These are phyloP conservation scores for Claviceps sp. DNA, from an alignment of 2,329 filamentous ascomycete species.

Conservation along the genomic window DNA sequence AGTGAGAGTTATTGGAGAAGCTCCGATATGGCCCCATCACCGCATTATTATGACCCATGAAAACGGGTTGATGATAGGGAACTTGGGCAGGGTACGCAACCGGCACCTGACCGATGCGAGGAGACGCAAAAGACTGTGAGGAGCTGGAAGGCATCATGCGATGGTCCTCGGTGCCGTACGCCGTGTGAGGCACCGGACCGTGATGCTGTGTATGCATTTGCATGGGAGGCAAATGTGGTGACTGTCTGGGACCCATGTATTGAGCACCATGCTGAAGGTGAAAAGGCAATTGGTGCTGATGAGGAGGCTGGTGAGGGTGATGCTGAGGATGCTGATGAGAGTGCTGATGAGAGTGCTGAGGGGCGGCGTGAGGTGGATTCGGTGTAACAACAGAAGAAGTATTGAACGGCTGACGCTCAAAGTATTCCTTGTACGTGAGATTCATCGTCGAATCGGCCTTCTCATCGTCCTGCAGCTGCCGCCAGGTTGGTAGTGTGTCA, in stretches of 20 bases:
- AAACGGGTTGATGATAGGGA: conserved; percentile 59
- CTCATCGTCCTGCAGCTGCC: conserved; percentile 56
- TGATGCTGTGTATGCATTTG: conserved; percentile 66
- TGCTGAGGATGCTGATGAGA: conserved; percentile 56
- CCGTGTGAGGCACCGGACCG: conserved; percentile 47
- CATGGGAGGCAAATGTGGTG: conserved; percentile 64
- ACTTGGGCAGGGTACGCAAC: conserved; percentile 61
- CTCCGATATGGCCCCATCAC: conserved; percentile 60
- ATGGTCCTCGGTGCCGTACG: conserved; percentile 67
- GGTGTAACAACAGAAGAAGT: conserved; percentile 51
- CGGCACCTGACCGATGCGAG: conserved; percentile 57
- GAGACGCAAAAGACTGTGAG: conserved; percentile 74
- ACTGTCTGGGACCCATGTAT: conserved; percentile 52
- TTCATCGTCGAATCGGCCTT: conserved; percentile 51
- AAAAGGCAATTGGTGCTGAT: conserved; percentile 72
- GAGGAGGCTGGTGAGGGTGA: conserved; percentile 27
- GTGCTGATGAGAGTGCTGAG: conserved; percentile 67
- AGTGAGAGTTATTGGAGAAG: conserved; percentile 57
- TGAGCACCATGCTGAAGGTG: conserved; percentile 67
- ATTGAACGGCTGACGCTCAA: conserved; percentile 52
- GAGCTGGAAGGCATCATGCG: conserved; percentile 82
- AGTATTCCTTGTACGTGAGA: conserved; percentile 62
- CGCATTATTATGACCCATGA: conserved; percentile 53
- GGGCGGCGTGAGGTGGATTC: conserved; percentile 53
- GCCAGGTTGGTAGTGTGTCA: conserved; percentile 77